A percentile compares a stretch with the other conserved stretches of the same genome.
These are phyloP conservation scores for Chytridium lagenaria DNA, from an alignment of 371 early-diverging fungal species.

Conservation along the genomic window DNA sequence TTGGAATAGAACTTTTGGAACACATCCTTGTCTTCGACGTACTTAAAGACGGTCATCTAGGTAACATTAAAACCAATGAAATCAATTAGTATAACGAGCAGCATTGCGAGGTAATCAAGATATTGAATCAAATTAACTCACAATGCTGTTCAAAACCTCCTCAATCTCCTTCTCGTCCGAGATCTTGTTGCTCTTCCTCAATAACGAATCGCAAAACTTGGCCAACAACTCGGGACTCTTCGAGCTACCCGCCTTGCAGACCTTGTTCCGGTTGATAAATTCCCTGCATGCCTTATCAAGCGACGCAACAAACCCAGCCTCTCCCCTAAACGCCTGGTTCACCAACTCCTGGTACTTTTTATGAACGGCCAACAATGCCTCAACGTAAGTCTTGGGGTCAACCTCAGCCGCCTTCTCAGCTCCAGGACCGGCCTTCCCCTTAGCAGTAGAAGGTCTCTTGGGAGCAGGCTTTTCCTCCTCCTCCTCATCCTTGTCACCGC, in stretches of 20 bases:
- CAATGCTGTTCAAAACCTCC: slow-evolving; percentile 57
- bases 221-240: slow-evolving; percentile 78
- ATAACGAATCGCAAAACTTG: slow-evolving; percentile 78
- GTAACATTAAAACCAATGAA: background rate
- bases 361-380: slow-evolving; percentile 65
- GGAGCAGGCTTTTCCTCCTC: slow-evolving; percentile 50
- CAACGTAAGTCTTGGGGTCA: slow-evolving; percentile 65
- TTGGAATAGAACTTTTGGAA: slow-evolving; percentile 67
- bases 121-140: slow-evolving; percentile 17
- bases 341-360: slow-evolving; percentile 66
- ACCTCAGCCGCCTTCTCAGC: slow-evolving; percentile 69
- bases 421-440: slow-evolving; percentile 26
- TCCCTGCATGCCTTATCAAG: slow-evolving; percentile 70
- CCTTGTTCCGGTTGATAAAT: slow-evolving; percentile 76
- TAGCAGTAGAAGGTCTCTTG: slow-evolving; percentile 10
- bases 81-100: background rate
- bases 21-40: slow-evolving; percentile 66
- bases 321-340: slow-evolving; percentile 66
- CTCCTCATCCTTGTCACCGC: slow-evolving; percentile 55
- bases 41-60: slow-evolving; percentile 63
- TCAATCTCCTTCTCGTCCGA: slow-evolving; percentile 63
- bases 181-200: slow-evolving; percentile 67
- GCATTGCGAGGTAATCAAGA: background rate
- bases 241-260: slow-evolving; percentile 25
- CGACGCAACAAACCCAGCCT: slow-evolving; percentile 77